phyloP scores from a whole-genome alignment of 2,329 filamentous ascomycete genomes.

The Aureobasidium musti region DNA sequence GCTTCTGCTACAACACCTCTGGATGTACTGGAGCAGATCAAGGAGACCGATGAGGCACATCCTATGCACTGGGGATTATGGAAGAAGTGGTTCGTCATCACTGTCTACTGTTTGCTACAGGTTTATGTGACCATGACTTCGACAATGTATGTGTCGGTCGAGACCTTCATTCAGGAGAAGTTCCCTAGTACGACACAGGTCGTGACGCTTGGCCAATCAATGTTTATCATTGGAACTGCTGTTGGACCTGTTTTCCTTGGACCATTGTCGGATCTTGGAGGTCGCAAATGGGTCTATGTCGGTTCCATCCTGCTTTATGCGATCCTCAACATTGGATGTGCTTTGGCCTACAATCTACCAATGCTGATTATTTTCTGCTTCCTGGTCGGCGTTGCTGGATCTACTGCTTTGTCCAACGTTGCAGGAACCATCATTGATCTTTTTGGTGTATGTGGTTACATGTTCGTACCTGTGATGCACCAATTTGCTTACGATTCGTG shows the following conservation, averaged over 20 bases:
- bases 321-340: conserved; percentile 26
- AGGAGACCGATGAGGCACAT: conserved; percentile 14
- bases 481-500: neutral
- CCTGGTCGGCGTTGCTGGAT: conserved; percentile 29
- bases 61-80: conserved; percentile 21
- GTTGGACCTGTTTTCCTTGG: conserved; percentile 29
- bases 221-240: conserved; percentile 29
- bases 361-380: conserved; percentile 32
- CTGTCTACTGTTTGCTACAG: conserved; percentile 26
- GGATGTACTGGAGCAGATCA: conserved; percentile 21
- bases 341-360: conserved; percentile 28
- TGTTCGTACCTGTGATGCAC: neutral
- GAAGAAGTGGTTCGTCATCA: conserved; percentile 26
- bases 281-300: conserved; percentile 28
- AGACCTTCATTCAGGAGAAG: conserved; percentile 2
- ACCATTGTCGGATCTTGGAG: conserved; percentile 26
- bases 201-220: conserved; percentile 25
- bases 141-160: conserved; percentile 24
- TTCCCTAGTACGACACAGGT: conserved; percentile 26
- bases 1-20: conserved; percentile 10
- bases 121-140: conserved; percentile 27
- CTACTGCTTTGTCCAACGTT: conserved; percentile 29
- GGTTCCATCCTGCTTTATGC: conserved; percentile 23
- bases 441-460: conserved; percentile 9
- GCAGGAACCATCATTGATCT: conserved; percentile 31